A percentile compares a stretch with the other conserved stretches of the same genome.
phyloP scores from a whole-genome alignment of 148 eudicot genomes.

The Arbutus unedo region DNA sequence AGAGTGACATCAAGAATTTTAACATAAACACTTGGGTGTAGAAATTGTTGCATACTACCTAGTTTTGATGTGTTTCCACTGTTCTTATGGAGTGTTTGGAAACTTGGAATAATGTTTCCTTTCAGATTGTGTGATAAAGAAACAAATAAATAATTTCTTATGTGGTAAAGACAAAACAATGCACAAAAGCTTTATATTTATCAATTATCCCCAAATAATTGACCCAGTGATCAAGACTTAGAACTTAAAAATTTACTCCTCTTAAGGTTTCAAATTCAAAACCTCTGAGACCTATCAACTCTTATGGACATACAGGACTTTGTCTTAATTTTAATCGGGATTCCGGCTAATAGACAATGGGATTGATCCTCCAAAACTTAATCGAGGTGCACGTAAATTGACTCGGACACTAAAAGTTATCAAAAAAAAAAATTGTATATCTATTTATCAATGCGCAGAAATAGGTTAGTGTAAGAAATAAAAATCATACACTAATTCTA shows the following conservation, averaged over 20 bases:
- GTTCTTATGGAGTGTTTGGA: not conserved
- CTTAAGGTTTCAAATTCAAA: no score
- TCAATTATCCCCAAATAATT: not conserved
- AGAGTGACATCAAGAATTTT: slow-evolving; percentile 20
- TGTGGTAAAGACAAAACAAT: not conserved
- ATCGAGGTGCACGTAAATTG: no score
- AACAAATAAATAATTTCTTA: not conserved
- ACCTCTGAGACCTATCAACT: no score
- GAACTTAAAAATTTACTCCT: no score
- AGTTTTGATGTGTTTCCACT: no score
- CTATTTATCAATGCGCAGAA: slow-evolving; percentile 9
- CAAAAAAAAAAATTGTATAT: not conserved
- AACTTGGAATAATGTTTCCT: not conserved
- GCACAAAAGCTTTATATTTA: slow-evolving; percentile 4
- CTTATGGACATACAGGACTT: no score
- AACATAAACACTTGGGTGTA: slow-evolving; percentile 4
- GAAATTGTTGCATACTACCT: no score
- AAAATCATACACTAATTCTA: slow-evolving; percentile 8
- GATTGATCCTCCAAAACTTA: no score
- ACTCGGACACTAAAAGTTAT: no score
- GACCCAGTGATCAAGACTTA: no score
- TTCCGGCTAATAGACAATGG: no score
- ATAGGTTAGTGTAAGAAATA: not conserved
- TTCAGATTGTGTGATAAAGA: not conserved
- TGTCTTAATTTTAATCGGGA: no score